These are phyloP conservation scores for Chlamydomonas sp. DNA, from an alignment of 139 green algal genomes.

Conservation along the genomic window DNA sequence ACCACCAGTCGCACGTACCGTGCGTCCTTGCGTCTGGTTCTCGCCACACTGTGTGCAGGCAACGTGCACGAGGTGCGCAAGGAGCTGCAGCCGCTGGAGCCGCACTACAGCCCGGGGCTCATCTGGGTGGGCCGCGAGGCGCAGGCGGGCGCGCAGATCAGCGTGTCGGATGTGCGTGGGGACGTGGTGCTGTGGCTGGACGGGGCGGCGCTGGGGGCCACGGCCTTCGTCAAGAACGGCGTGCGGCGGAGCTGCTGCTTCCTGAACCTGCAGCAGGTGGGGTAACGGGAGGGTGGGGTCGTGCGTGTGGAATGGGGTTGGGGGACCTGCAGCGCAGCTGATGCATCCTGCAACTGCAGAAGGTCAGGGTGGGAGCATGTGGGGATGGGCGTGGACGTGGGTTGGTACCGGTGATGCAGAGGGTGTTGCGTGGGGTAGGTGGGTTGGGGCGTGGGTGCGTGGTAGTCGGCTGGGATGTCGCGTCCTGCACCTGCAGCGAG, in stretches of 20 bases:
- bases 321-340: neutral
- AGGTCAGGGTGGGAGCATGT: too few relatives aligned
- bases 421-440: too few relatives aligned
- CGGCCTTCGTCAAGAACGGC: constrained; percentile 54
- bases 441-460: too few relatives aligned
- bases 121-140: constrained; percentile 67
- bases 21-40: neutral
- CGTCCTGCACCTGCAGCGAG: too few relatives aligned
- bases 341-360: too few relatives aligned
- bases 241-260: constrained; percentile 48
- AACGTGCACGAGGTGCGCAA: constrained; percentile 15
- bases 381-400: too few relatives aligned
- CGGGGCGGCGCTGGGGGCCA: constrained; percentile 46
- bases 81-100: constrained; percentile 36
- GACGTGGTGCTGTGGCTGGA: constrained; percentile 58
- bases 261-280: constrained; percentile 37
- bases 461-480: too few relatives aligned
- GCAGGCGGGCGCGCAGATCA: constrained; percentile 57
- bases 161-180: constrained; percentile 40
- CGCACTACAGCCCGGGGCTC: constrained; percentile 32
- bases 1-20: neutral
- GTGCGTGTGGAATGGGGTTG: neutral
- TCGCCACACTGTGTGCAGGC: neutral
- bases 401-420: too few relatives aligned
- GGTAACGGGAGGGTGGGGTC: neutral